phyloP scores from a whole-genome alignment of 1,139 yeast genomes.

The Candida labiduridarum region DNA sequence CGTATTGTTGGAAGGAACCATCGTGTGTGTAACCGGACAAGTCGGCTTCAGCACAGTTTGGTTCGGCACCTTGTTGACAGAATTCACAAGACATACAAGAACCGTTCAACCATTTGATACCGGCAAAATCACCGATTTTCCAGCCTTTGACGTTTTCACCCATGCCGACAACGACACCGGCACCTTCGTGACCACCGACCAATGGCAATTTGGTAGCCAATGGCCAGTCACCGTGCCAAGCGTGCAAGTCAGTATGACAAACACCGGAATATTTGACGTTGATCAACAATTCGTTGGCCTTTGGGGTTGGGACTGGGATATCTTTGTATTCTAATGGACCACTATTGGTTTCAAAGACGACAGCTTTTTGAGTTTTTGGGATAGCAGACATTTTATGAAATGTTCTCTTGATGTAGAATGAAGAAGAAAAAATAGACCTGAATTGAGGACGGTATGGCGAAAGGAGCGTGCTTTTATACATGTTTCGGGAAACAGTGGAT shows the following conservation, averaged over 20 bases:
- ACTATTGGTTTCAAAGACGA: constrained; percentile 39
- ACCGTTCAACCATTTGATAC: constrained; percentile 76
- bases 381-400: constrained; percentile 17
- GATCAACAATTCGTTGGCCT: constrained; percentile 65
- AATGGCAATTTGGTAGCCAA: constrained; percentile 64
- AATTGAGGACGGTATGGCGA: not conserved
- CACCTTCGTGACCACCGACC: constrained; percentile 86
- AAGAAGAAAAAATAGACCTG: constrained; percentile 41
- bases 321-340: constrained; percentile 59
- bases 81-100: constrained; percentile 71
- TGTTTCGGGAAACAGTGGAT: not conserved
- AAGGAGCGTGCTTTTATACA: not conserved
- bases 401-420: constrained; percentile 4
- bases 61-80: constrained; percentile 65
- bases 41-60: constrained; percentile 69
- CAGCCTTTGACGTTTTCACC: constrained; percentile 69
- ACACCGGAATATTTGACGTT: constrained; percentile 77
- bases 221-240: constrained; percentile 85
- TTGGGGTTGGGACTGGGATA: constrained; percentile 69
- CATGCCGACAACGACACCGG: constrained; percentile 73
- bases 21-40: constrained; percentile 79
- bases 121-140: constrained; percentile 71
- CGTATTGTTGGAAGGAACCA: constrained; percentile 80
- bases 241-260: constrained; percentile 79
- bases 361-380: constrained; percentile 43